Percentiles rank a stretch among this genome's conserved stretches.
phyloP scores from a whole-genome alignment of 352 stramenopile genomes.

The Globisporangium iwayamae region DNA sequence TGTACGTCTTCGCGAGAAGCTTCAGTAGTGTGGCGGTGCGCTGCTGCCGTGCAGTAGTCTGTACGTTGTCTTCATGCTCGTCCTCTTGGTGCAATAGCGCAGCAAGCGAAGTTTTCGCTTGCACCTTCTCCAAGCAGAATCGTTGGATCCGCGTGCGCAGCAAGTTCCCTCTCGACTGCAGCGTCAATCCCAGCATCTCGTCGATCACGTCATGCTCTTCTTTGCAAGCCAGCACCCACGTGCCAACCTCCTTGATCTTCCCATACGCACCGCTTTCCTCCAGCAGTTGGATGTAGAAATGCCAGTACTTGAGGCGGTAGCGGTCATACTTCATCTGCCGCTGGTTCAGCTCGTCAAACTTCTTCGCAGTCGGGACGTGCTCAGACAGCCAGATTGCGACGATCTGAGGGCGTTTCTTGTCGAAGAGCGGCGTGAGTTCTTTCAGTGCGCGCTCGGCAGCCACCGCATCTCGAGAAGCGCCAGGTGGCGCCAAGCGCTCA shows the following conservation, averaged over 20 bases:
- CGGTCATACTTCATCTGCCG: slow-evolving; percentile 77
- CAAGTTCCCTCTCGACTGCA: slow-evolving; percentile 44
- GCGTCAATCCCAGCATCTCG: slow-evolving; percentile 57
- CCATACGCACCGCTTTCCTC: slow-evolving; percentile 49
- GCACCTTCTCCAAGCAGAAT: neutral
- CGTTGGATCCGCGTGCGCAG: slow-evolving; percentile 28
- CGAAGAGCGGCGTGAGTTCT: slow-evolving; percentile 55
- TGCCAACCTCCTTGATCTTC: slow-evolving; percentile 60
- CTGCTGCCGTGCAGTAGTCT: neutral
- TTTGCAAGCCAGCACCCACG: slow-evolving; percentile 74
- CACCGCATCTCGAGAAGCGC: slow-evolving; percentile 16
- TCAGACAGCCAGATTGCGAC: slow-evolving; percentile 78
- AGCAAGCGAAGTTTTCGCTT: slow-evolving; percentile 2
- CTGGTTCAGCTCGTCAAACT: slow-evolving; percentile 81
- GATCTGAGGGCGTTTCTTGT: slow-evolving; percentile 59
- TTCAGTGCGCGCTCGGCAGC: slow-evolving; percentile 44
- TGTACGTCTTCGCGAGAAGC: slow-evolving; percentile 58
- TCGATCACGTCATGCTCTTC: slow-evolving; percentile 82
- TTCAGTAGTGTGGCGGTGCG: slow-evolving; percentile 30
- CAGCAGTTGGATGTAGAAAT: slow-evolving; percentile 57
- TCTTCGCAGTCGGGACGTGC: slow-evolving; percentile 62
- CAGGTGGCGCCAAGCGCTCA: slow-evolving; percentile 18
- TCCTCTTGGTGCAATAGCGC: neutral
- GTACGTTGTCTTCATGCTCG: neutral
- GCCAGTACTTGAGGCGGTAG: slow-evolving; percentile 78